Base-by-base conservation (phyloP, 306 rosid genomes). In the Astragalus membranaceus region DNA sequence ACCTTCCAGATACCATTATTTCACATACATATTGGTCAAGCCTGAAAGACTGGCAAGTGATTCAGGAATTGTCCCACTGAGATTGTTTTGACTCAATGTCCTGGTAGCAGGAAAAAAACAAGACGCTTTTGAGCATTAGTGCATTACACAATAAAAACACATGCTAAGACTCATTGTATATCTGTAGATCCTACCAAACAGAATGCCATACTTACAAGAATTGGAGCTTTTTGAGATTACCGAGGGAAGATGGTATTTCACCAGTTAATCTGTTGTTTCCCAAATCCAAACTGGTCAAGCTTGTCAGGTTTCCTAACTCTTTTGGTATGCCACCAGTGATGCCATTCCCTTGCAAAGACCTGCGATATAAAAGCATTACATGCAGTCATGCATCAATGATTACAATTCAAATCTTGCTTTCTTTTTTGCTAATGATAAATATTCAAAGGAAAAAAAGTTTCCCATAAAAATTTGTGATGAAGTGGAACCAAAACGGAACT, bases 261-360 rank as follows among this genome's bases (percentile, higher is more conserved):
- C 99, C 97, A 10, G 64, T 79, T 72, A 95, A 83, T 67, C 76
- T 86, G 75, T 95, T 95, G 71, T 76, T 77, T 78, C 74, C 87
- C 88, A 95, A 84, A 83, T 95, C 92, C 82, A 95, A 88, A 80
- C 84, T 87, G 64, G 10, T 13, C 84, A 95, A 83, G 71, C 74
- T 89, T 46, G 85, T 85, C 69, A 95, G 70, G 75, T 88, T 85
- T 69, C 97, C 99, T 8, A 89, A 73, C 75, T 89, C 96, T 78
- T 85, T 65, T 9, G 99, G 97, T 73, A 95, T 87, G 35, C 36
- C 77, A 10, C 97, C 99, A 17, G 85, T 81, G 49, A 95, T 91
- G 51, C 67, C 79, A 88, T 95, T 95, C 65, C 96, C 95, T 84
- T 86, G 96, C 80, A 95, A 84, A 35, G 86, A 74, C 72, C 99